Conservation (phyloP, 139 green algal genomes). For the Coccomyxa sp. region DNA sequence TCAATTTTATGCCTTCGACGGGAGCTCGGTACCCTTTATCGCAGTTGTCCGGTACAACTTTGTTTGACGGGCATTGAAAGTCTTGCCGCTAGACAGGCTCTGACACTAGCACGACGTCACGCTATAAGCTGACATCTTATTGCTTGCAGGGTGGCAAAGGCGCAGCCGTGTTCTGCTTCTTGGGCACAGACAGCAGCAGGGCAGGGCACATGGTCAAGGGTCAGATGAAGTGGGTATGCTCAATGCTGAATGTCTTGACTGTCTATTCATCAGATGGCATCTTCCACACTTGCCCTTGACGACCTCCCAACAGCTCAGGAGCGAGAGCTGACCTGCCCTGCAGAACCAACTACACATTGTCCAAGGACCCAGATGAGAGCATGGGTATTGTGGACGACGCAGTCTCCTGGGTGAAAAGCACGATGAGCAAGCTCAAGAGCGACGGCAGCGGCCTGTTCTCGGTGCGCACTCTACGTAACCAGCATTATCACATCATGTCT, state of each 20-base stretch:
- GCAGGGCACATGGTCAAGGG: conserved; percentile 10
- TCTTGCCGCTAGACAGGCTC: too few relatives aligned
- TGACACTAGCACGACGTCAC: too few relatives aligned
- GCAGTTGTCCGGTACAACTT: too few relatives aligned
- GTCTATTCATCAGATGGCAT: too few relatives aligned
- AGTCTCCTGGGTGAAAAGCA: neutral
- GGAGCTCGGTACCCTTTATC: too few relatives aligned
- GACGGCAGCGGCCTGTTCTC: neutral
- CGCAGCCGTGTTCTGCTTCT: conserved; percentile 2
- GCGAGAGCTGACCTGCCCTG: neutral
- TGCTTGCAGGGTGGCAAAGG: neutral
- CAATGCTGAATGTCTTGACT: too few relatives aligned
- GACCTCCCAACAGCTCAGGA: too few relatives aligned
- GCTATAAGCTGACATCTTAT: neutral
- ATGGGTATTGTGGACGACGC: conserved; percentile 15
- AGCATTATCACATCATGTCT: too few relatives aligned
- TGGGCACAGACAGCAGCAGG: conserved; percentile 3
- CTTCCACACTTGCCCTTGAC: too few relatives aligned
- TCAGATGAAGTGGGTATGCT: conserved; percentile 7
- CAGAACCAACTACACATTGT: conserved; percentile 9
- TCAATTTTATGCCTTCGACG: too few relatives aligned
- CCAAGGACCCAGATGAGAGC: conserved; percentile 15
- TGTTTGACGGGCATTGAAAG: neutral
- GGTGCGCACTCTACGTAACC: too few relatives aligned
- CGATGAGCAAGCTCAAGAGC: neutral